Conservation (phyloP, 2,329 filamentous ascomycete species). For the Penicillium sp. region DNA sequence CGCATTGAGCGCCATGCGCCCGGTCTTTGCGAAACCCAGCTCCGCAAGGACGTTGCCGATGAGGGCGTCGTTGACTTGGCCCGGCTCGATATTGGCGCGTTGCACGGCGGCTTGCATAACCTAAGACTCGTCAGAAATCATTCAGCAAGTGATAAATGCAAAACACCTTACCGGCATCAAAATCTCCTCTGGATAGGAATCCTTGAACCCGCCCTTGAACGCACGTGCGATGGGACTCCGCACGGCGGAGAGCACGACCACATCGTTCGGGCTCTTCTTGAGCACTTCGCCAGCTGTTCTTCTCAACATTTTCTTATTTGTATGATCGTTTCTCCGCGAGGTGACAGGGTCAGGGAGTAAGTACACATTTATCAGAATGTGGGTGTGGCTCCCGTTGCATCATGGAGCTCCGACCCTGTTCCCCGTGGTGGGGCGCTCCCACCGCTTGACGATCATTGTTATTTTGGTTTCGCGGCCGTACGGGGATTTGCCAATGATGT, state of each 20-base stretch:
- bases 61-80: slow-evolving; percentile 76
- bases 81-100: slow-evolving; percentile 61
- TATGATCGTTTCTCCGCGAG: neutral
- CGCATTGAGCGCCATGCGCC: slow-evolving; percentile 78
- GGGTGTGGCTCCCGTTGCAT: neutral
- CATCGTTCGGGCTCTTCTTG: slow-evolving; percentile 79
- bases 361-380: neutral
- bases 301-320: slow-evolving; percentile 5
- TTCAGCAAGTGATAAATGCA: neutral
- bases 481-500: neutral
- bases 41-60: slow-evolving; percentile 71
- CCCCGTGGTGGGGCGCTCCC: slow-evolving; percentile 6
- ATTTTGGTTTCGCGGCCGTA: neutral
- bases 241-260: slow-evolving; percentile 87
- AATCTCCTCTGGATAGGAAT: slow-evolving; percentile 43
- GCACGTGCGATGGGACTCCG: slow-evolving; percentile 84
- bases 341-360: neutral
- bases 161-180: slow-evolving; percentile 18
- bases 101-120: slow-evolving; percentile 26
- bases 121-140: slow-evolving; percentile 3
- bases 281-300: slow-evolving; percentile 15
- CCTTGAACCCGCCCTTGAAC: slow-evolving; percentile 87
- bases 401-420: neutral
- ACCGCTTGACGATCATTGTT: slow-evolving; percentile 1
- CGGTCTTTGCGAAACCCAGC: slow-evolving; percentile 78